Evolutionary conservation across 2,329 filamentous ascomycete genomes (phyloP), one percentile per base, ranked within the genome.

Genomic region (Fusarium duplospermum): DNA sequence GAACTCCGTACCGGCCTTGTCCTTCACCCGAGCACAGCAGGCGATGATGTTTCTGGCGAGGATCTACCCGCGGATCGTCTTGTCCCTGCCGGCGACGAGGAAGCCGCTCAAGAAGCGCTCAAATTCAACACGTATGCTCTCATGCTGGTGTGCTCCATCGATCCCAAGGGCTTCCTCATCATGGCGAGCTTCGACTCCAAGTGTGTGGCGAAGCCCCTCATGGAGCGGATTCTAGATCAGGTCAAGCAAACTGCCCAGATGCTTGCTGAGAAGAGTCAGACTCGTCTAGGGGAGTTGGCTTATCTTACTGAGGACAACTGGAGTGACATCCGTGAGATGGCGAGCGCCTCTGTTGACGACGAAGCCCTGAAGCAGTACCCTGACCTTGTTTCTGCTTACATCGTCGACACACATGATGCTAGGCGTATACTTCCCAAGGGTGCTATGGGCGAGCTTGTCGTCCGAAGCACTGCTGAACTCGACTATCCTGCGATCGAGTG

Each of bases 111-210:
- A 54, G 90, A 92, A 73, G 90, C 89, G 1, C 84, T 91, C 73
- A 87, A 87, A 75, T 88, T 88, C 78, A 88, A 88, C 78, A 87
- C 86, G 0, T 92, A 92, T 77, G 87, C 90, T 2, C 86, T 93
- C 35, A 92, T 93, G 84, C 82, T 93, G 22, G 90, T 92, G 47
- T 93, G 90, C 79, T 90, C 88, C 5, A 82, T 92, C 7, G 87
- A 89, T 38, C 83, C 86, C 3, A 83, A 85, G 69, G 86, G 88
- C 1, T 89, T 92, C 77, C 80, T 88, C 18, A 83, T 91, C 65
- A 91, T 90, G 83, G 90, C 90, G 1, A 91, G 90, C 75, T 92
- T 92, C 75, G 90, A 93, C 76, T 90, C 89, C 24, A 87, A 87
- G n/a, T 86, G 87, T 1, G 87, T 93, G 20, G 83, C 83, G 20